Evolutionary conservation across 345 rosid genomes (phyloP).

Genomic region (Syzygium grande): DNA sequence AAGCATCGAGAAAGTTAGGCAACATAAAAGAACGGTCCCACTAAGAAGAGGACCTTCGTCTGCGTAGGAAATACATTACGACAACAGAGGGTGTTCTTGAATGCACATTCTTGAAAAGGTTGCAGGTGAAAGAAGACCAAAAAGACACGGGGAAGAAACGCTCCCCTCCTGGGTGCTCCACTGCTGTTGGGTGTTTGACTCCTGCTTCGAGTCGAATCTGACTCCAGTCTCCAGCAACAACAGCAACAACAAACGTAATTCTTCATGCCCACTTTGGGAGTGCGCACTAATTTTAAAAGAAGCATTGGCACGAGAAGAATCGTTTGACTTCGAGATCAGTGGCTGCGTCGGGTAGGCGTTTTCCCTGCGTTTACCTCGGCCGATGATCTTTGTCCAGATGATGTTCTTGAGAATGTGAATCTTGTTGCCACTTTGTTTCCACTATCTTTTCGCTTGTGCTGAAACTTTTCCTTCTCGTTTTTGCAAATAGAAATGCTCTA

Average conservation of each 20-base stretch:
- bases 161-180: background rate
- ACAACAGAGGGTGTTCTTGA: no score
- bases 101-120: no score
- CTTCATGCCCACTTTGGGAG: background rate
- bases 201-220: background rate
- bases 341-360: background rate
- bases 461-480: background rate
- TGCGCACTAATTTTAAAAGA: background rate
- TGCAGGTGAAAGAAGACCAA: background rate
- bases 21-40: background rate
- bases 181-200: background rate
- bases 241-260: background rate
- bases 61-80: background rate
- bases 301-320: constrained; percentile 1
- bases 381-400: background rate
- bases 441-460: background rate
- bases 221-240: background rate
- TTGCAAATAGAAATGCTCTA: background rate
- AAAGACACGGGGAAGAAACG: background rate
- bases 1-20: background rate
- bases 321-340: constrained; percentile 3
- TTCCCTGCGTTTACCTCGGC: background rate
- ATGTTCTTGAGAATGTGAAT: background rate
- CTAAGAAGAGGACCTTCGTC: background rate
- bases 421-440: background rate